These are phyloP conservation scores for Pisolithus marmoratus DNA, from an alignment of 768 basidiomycete genomes.

Conservation along the genomic window DNA sequence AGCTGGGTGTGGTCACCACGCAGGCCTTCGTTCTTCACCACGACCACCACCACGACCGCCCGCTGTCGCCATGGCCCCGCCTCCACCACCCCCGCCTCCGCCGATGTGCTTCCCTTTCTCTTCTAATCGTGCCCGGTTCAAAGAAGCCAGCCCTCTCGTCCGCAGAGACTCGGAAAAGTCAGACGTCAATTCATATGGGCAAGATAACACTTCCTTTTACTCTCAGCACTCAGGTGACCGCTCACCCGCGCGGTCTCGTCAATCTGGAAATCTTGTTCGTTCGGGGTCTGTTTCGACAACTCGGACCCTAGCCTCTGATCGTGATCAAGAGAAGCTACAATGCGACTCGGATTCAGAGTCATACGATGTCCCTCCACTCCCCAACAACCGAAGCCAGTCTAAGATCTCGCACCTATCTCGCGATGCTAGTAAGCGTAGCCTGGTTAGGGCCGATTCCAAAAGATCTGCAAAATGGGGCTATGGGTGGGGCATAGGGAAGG, in stretches of 20 bases:
- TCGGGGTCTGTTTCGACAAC: constrained; percentile 41
- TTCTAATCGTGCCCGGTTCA: constrained; percentile 21
- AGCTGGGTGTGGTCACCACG: not conserved
- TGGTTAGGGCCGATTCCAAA: constrained; percentile 52
- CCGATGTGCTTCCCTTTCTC: constrained; percentile 58
- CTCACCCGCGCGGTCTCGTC: constrained; percentile 17
- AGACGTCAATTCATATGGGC: constrained; percentile 34
- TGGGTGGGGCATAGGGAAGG: constrained; percentile 62
- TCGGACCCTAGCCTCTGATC: constrained; percentile 33
- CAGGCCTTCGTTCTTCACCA: constrained; percentile 13
- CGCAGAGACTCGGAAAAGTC: constrained; percentile 38
- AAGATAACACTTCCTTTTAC: constrained; percentile 24
- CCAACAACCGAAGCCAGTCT: constrained; percentile 34
- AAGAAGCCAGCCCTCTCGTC: constrained; percentile 26
- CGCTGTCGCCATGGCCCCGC: constrained; percentile 41
- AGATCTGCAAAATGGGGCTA: constrained; percentile 61
- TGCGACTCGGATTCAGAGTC: constrained; percentile 59
- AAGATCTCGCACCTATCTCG: constrained; percentile 40
- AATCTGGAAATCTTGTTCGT: constrained; percentile 29
- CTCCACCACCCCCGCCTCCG: constrained; percentile 42
- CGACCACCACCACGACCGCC: constrained; percentile 11
- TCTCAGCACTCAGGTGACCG: constrained; percentile 19
- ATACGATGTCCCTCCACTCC: constrained; percentile 36
- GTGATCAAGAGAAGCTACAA: constrained; percentile 39
- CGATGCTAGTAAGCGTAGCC: constrained; percentile 33